Evolutionary conservation across 768 basidiomycete species (phyloP).

Genomic region (Neoboletus subvelutipes): DNA sequence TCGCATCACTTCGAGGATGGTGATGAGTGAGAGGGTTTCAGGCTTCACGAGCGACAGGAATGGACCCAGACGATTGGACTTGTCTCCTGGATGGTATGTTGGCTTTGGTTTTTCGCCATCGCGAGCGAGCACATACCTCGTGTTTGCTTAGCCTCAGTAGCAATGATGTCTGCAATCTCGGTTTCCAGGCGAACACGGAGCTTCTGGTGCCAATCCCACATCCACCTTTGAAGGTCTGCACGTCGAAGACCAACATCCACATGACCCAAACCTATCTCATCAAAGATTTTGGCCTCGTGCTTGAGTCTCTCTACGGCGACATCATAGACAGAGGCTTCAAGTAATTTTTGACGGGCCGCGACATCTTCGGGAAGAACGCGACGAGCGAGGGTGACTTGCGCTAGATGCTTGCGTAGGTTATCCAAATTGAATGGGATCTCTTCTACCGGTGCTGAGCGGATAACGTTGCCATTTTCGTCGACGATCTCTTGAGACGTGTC

Average conservation of each 20-base stretch:
- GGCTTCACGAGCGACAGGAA: slow-evolving; percentile 75
- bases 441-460: slow-evolving; percentile 20
- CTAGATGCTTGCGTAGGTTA: slow-evolving; percentile 67
- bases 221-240: slow-evolving; percentile 65
- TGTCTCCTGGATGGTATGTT: slow-evolving; percentile 11
- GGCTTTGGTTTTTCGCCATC: not conserved
- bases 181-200: slow-evolving; percentile 50
- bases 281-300: slow-evolving; percentile 59
- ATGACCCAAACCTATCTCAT: slow-evolving; percentile 54
- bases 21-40: slow-evolving; percentile 81
- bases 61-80: slow-evolving; percentile 47
- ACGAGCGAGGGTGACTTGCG: slow-evolving; percentile 60
- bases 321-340: slow-evolving; percentile 86
- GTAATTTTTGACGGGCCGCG: slow-evolving; percentile 72
- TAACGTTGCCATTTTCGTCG: slow-evolving; percentile 19
- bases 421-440: slow-evolving; percentile 75
- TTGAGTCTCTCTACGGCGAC: slow-evolving; percentile 71
- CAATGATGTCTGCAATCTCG: slow-evolving; percentile 49
- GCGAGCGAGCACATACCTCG: slow-evolving; percentile 18
- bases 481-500: slow-evolving; percentile 18
- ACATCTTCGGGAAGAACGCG: slow-evolving; percentile 64
- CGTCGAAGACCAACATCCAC: slow-evolving; percentile 43
- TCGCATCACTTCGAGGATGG: slow-evolving; percentile 87
- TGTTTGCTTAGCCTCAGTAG: slow-evolving; percentile 33
- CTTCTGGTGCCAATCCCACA: slow-evolving; percentile 82